A percentile compares a stretch with the other conserved stretches of the same genome.
phyloP scores from a whole-genome alignment of 371 early-diverging fungal genomes.

The Mucor circinelloides region DNA sequence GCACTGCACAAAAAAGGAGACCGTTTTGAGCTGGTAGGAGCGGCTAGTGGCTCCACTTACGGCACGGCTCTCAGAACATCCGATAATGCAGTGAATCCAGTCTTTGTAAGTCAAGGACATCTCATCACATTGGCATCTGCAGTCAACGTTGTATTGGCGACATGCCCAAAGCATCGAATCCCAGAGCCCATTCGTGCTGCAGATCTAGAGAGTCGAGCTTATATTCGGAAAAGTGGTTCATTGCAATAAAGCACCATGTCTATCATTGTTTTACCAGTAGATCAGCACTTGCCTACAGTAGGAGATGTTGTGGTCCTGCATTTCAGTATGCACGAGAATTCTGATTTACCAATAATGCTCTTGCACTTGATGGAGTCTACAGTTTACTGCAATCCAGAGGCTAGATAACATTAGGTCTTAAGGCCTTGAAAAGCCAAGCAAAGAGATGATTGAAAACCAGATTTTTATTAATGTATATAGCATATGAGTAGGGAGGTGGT shows the following conservation, averaged over 20 bases:
- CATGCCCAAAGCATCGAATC: slow-evolving; percentile 66
- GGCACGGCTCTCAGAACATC: slow-evolving; percentile 63
- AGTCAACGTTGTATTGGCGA: slow-evolving; percentile 60
- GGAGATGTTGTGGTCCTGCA: no score
- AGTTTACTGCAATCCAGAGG: no score
- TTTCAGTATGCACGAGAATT: neutral
- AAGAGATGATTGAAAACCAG: neutral
- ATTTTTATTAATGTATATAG: neutral
- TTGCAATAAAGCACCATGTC: neutral
- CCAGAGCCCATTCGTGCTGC: slow-evolving; percentile 93
- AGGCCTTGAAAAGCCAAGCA: no score
- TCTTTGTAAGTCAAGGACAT: slow-evolving; percentile 89
- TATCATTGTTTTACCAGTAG: no score
- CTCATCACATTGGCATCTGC: slow-evolving; percentile 70
- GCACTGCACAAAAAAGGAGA: slow-evolving; percentile 44
- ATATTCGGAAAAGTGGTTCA: slow-evolving; percentile 4
- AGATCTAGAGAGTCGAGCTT: slow-evolving; percentile 49
- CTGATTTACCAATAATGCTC: neutral
- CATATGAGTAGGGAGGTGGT: neutral
- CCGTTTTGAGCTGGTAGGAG: slow-evolving; percentile 40
- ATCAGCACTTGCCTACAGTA: no score
- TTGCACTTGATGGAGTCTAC: no score
- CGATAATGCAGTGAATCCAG: slow-evolving; percentile 67
- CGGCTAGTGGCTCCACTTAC: slow-evolving; percentile 50
- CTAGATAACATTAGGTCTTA: no score